phyloP scores from a whole-genome alignment of 495 filamentous ascomycete genomes.

The Podospora australis region DNA sequence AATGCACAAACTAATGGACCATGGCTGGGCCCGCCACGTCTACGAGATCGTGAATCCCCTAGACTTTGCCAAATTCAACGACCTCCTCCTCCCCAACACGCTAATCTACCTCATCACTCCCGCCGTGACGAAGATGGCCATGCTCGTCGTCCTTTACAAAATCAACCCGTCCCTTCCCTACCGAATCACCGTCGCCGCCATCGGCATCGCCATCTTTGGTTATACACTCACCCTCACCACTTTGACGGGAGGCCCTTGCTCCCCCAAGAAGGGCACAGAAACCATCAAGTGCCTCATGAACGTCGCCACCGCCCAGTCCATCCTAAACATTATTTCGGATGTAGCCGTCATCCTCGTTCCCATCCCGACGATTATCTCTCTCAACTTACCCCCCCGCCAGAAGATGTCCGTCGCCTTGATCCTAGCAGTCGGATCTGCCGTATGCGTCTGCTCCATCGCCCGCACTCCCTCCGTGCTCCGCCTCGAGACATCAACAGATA shows the following conservation, averaged over 20 bases:
- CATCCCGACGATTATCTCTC: constrained; percentile 30
- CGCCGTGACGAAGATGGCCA: constrained; percentile 20
- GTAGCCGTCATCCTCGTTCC: constrained; percentile 34
- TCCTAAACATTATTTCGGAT: constrained; percentile 37
- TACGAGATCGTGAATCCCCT: not conserved
- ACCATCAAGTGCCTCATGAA: constrained; percentile 16
- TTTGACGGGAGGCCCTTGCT: constrained; percentile 17
- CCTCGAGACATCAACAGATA: constrained; percentile 11
- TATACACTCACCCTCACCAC: constrained; percentile 15
- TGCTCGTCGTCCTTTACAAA: constrained; percentile 11
- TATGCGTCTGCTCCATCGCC: constrained; percentile 21
- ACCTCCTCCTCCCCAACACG: constrained; percentile 15
- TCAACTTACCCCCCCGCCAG: constrained; percentile 19
- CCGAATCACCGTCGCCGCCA: constrained; percentile 7
- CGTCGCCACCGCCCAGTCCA: constrained; percentile 27
- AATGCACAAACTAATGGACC: constrained; percentile 8
- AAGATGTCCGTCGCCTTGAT: constrained; percentile 12
- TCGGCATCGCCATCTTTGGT: constrained; percentile 11
- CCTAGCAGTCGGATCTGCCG: constrained; percentile 17
- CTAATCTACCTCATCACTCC: constrained; percentile 16
- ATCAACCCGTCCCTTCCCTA: constrained; percentile 14
- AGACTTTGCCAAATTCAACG: constrained; percentile 10
- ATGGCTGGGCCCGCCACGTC: constrained; percentile 12
- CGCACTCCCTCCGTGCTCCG: constrained; percentile 17
- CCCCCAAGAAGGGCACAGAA: constrained; percentile 2